Evolutionary conservation across 106 monocot species (phyloP).

Genomic region (Platanthera zijinensis): DNA sequence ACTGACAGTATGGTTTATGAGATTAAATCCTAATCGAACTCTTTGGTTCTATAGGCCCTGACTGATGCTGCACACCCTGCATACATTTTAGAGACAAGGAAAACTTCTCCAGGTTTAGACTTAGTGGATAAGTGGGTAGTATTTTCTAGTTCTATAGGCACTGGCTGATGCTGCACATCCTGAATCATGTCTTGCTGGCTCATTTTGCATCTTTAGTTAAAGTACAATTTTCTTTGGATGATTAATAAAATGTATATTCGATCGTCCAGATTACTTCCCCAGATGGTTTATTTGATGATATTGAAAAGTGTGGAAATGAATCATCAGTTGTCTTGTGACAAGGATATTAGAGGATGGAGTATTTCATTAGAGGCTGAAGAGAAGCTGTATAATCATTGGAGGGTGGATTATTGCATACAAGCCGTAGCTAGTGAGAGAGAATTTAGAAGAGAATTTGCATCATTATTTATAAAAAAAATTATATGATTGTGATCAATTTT

Average conservation of each 20-base stretch:
- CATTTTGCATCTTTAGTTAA: background rate
- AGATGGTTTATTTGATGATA: constrained; percentile 72
- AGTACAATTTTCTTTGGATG: background rate
- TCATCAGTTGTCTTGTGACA: constrained; percentile 71
- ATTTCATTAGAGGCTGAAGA: no score
- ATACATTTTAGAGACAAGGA: constrained; percentile 95
- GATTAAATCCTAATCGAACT: background rate
- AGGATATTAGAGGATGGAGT: constrained; percentile 69
- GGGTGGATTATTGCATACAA: no score
- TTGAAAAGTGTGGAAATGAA: constrained; percentile 79
- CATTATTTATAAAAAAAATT: no score
- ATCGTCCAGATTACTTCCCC: constrained; percentile 39
- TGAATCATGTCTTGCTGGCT: background rate
- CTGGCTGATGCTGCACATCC: constrained; percentile 47
- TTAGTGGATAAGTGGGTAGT: constrained; percentile 99
- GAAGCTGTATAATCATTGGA: no score
- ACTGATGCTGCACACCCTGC: constrained; percentile 74
- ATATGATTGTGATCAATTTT: no score
- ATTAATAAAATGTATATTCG: no score
- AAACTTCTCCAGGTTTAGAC: constrained; percentile 96
- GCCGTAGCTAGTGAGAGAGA: no score
- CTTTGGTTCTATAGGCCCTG: constrained; percentile 55
- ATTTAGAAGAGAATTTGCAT: no score
- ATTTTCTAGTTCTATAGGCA: constrained; percentile 52
- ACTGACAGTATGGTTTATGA: background rate